Evolutionary conservation across 768 basidiomycete species (phyloP).

Genomic region (Tulasnella sp.): DNA sequence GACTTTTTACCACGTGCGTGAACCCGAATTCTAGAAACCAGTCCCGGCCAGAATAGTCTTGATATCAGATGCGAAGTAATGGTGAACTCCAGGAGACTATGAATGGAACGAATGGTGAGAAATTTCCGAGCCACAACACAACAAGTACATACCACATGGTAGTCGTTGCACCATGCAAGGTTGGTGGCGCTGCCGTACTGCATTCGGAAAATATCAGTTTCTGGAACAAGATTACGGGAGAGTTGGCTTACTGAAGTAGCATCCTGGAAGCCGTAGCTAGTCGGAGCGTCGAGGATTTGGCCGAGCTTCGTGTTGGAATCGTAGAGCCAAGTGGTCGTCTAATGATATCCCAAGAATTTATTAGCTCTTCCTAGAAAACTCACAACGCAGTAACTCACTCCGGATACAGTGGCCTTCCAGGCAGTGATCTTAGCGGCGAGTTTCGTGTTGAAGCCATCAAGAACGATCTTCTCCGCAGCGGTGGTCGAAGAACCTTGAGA

Average conservation of each 20-base stretch:
- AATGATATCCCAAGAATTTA: too few species aligned
- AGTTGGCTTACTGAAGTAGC: slow-evolving; percentile 37
- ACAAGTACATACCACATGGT: slow-evolving; percentile 16
- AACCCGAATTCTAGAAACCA: background rate
- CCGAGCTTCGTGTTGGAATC: slow-evolving; percentile 50
- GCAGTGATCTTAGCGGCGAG: slow-evolving; percentile 38
- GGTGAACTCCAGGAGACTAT: background rate
- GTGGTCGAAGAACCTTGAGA: background rate
- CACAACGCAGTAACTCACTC: slow-evolving; percentile 19
- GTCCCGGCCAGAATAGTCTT: background rate
- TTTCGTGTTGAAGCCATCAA: slow-evolving; percentile 28
- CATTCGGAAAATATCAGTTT: background rate
- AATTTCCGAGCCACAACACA: background rate
- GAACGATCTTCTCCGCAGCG: background rate
- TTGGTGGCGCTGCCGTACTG: slow-evolving; percentile 22
- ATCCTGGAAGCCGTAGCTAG: slow-evolving; percentile 51
- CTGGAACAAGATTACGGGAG: background rate
- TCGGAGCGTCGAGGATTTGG: slow-evolving; percentile 40
- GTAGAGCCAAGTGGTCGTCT: slow-evolving; percentile 48
- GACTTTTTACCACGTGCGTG: too few species aligned
- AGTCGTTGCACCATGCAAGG: slow-evolving; percentile 23
- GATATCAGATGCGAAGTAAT: background rate
- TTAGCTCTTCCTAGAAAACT: too few species aligned
- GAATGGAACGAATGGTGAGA: background rate
- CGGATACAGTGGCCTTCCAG: slow-evolving; percentile 46